Base-by-base conservation (phyloP, 352 stramenopile species). In the Halophytophthora polymorphica region DNA sequence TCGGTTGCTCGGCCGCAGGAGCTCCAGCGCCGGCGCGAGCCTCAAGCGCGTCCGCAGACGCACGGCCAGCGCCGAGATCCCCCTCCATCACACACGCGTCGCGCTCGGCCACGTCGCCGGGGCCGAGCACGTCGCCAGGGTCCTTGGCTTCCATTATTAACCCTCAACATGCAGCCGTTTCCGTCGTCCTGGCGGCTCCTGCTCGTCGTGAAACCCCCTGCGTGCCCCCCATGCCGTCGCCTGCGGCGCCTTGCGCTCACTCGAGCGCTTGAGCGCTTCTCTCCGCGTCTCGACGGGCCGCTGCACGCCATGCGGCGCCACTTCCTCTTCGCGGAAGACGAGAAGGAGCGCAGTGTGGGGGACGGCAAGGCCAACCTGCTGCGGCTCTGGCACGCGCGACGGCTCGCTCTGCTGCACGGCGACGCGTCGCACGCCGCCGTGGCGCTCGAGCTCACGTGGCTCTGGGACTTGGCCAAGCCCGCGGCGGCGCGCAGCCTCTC, bases 401-500 rank as follows among this genome's bases (percentile, higher is more conserved):
- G 80, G n/a, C 48, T 51, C 14, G 50, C 53, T 13, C 58, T 82
- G 40, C 35, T 81, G 41, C 36, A 56, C 7, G 52, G 71, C 21
- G 64, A 77, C 18, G 47, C 62, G 8, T 50, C 25, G 3, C 66
- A 76, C 37, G 46, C 47, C 21, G 42, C 53, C 17, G 44, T 88
- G 36, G 28, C 57, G 25, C 61, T 61, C 2, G 50, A 73, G 21
- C 47, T 86, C 51, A 56, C 47, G 22, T 50, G 82, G 45, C 78
- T 88, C 38, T 88, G 76, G 76, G 74, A 84, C 50, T 50, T 88
- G 36, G 73, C 73, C 49, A 88, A 87, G 37, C 56, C 55, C 1
- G 57, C 66, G 33, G 48, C 18, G 19, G 53, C 58, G 3, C 49
- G 31, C 19, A 39, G 49, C 40, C 51, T 80, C 36, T 76, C 33